Conservation (phyloP, 768 basidiomycete species). For the Boletus reticulatus region DNA sequence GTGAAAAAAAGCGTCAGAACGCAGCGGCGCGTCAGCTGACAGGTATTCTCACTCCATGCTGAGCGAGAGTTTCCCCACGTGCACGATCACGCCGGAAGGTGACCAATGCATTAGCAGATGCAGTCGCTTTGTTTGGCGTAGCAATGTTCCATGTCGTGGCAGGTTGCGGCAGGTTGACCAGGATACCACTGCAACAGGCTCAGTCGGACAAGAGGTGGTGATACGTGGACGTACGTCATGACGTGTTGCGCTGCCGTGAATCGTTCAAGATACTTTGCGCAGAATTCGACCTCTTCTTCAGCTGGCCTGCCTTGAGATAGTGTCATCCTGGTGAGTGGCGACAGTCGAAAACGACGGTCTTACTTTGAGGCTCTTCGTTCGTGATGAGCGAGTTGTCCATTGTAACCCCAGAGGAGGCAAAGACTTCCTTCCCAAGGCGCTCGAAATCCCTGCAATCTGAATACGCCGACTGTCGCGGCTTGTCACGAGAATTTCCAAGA, state of each 20-base stretch:
- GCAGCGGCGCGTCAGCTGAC: not conserved
- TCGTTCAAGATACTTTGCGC: conserved; percentile 20
- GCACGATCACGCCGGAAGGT: conserved; percentile 25
- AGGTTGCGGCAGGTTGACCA: conserved; percentile 29
- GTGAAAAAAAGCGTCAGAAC: not conserved
- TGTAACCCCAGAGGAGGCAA: conserved; percentile 21
- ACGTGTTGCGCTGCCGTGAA: conserved; percentile 25
- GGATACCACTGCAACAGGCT: conserved; percentile 14
- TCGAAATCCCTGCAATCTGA: conserved; percentile 27
- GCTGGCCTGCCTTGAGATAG: conserved; percentile 10
- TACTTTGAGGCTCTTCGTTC: conserved; percentile 19
- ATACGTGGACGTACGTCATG: conserved; percentile 16
- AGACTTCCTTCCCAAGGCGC: conserved; percentile 26
- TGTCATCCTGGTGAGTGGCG: conserved; percentile 1
- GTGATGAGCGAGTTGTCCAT: conserved; percentile 23
- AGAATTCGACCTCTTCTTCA: conserved; percentile 19
- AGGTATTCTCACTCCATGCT: conserved; percentile 22
- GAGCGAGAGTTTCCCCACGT: conserved; percentile 21
- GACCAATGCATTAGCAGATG: conserved; percentile 24
- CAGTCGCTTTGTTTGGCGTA: conserved; percentile 17
- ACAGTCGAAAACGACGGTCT: not conserved
- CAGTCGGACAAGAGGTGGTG: not conserved
- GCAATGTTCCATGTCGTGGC: conserved; percentile 18
- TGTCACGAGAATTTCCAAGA: not conserved
- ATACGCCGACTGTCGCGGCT: conserved; percentile 17